phyloP scores from a whole-genome alignment of 768 basidiomycete genomes.

The Fibroporia radiculosa region DNA sequence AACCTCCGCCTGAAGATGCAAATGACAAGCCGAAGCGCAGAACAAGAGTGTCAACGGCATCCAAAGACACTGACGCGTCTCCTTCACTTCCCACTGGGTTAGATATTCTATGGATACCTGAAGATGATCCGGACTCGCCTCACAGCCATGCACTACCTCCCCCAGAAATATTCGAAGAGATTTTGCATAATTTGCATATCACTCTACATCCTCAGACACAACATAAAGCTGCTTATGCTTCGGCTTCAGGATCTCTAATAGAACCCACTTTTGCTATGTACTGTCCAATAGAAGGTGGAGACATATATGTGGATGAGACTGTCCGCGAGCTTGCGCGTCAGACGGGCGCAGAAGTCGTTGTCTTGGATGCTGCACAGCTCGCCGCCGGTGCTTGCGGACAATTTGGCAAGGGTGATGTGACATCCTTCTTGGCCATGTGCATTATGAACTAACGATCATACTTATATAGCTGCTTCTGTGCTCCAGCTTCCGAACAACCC shows the following conservation, averaged over 20 bases:
- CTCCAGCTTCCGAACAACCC: conserved; percentile 69
- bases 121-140: conserved; percentile 18
- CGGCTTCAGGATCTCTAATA: conserved; percentile 42
- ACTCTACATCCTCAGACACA: conserved; percentile 79
- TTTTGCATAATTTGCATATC: conserved; percentile 66
- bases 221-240: conserved; percentile 56
- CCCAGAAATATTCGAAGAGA: conserved; percentile 68
- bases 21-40: conserved; percentile 30
- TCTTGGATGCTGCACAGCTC: conserved; percentile 77
- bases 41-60: conserved; percentile 20
- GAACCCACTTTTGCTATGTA: conserved; percentile 85
- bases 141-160: conserved; percentile 46
- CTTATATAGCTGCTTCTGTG: conserved; percentile 51
- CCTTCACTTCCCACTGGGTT: conserved; percentile 47
- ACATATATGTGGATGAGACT: conserved; percentile 73
- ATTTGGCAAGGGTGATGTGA: conserved; percentile 63
- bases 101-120: conserved; percentile 58
- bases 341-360: conserved; percentile 72
- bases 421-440: neutral
- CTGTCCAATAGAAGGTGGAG: conserved; percentile 84
- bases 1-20: conserved; percentile 28
- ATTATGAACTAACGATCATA: neutral
- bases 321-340: conserved; percentile 69
- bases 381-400: conserved; percentile 85
- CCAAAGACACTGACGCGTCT: conserved; percentile 20